phyloP scores from a whole-genome alignment of 2,329 filamentous ascomycete genomes.

The Cytospora schulzeri region DNA sequence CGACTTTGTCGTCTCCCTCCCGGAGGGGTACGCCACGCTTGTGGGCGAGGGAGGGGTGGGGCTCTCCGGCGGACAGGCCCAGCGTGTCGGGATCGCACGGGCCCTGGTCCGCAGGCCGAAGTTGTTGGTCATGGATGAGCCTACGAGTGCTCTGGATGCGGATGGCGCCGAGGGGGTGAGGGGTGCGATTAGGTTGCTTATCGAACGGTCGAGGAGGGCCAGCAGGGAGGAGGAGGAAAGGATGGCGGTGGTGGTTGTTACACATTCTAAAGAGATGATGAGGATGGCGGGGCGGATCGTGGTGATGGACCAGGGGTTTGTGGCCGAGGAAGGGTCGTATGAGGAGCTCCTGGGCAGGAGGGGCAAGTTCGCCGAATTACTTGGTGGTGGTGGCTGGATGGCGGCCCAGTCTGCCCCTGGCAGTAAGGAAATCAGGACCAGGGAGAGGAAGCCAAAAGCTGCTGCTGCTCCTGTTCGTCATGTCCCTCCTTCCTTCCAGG shows the following conservation, averaged over 20 bases:
- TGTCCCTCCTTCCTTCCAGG: background rate
- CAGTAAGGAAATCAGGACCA: background rate
- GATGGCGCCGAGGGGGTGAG: slow-evolving; percentile 67
- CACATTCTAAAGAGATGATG: slow-evolving; percentile 88
- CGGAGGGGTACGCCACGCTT: slow-evolving; percentile 24
- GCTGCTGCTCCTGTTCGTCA: background rate
- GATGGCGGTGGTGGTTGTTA: slow-evolving; percentile 78
- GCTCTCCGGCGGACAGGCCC: slow-evolving; percentile 25
- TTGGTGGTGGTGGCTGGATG: slow-evolving; percentile 40
- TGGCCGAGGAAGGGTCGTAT: slow-evolving; percentile 70
- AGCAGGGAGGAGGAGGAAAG: slow-evolving; percentile 34
- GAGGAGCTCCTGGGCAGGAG: slow-evolving; percentile 53
- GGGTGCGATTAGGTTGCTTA: slow-evolving; percentile 59
- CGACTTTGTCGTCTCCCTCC: slow-evolving; percentile 42
- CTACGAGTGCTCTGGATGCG: slow-evolving; percentile 77
- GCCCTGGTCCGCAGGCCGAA: slow-evolving; percentile 20
- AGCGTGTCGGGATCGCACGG: slow-evolving; percentile 27
- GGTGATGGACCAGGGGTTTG: slow-evolving; percentile 67
- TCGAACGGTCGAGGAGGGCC: slow-evolving; percentile 36
- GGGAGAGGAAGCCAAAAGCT: slow-evolving; percentile 16
- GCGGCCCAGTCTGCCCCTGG: slow-evolving; percentile 26
- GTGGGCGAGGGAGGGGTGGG: slow-evolving; percentile 24
- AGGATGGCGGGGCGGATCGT: slow-evolving; percentile 71
- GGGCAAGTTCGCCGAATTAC: slow-evolving; percentile 52
- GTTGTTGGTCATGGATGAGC: slow-evolving; percentile 63